phyloP scores from a whole-genome alignment of 345 rosid genomes.

The Pistacia vera region DNA sequence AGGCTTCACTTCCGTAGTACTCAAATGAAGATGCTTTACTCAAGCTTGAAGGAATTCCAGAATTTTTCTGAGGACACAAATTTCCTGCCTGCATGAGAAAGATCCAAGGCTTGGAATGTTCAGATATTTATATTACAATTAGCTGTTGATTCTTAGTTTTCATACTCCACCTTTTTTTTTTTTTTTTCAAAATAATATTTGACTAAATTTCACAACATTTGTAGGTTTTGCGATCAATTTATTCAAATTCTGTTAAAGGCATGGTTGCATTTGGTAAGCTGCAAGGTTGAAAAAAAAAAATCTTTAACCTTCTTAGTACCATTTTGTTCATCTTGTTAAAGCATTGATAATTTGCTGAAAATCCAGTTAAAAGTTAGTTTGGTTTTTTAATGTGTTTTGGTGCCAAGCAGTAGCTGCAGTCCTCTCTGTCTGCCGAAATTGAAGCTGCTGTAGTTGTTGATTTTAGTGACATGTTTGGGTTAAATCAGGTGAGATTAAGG shows the following conservation, averaged over 20 bases:
- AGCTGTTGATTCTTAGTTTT: slow-evolving; percentile 18
- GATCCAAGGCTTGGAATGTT: slow-evolving; percentile 74
- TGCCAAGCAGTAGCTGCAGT: too few species aligned
- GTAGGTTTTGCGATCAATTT: slow-evolving; percentile 86
- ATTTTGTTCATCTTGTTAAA: too few species aligned
- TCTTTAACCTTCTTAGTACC: too few species aligned
- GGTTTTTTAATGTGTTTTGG: too few species aligned
- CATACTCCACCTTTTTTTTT: background rate
- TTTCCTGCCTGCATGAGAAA: slow-evolving; percentile 33
- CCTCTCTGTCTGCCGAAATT: too few species aligned
- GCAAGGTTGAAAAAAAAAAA: too few species aligned
- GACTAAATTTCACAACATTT: slow-evolving; percentile 21
- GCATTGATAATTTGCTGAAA: too few species aligned
- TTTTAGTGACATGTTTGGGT: too few species aligned
- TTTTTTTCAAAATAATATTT: background rate
- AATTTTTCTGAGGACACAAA: slow-evolving; percentile 54
- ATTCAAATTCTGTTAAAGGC: slow-evolving; percentile 82
- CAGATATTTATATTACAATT: slow-evolving; percentile 51
- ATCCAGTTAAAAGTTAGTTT: too few species aligned
- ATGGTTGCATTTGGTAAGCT: too few species aligned
- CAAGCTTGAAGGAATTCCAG: slow-evolving; percentile 68
- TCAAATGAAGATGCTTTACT: slow-evolving; percentile 65
- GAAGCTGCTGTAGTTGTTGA: too few species aligned
- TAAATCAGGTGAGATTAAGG: too few species aligned
- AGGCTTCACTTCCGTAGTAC: slow-evolving; percentile 59